phyloP scores from a whole-genome alignment of 495 filamentous ascomycete species.

The Penicillium egyptiacum region DNA sequence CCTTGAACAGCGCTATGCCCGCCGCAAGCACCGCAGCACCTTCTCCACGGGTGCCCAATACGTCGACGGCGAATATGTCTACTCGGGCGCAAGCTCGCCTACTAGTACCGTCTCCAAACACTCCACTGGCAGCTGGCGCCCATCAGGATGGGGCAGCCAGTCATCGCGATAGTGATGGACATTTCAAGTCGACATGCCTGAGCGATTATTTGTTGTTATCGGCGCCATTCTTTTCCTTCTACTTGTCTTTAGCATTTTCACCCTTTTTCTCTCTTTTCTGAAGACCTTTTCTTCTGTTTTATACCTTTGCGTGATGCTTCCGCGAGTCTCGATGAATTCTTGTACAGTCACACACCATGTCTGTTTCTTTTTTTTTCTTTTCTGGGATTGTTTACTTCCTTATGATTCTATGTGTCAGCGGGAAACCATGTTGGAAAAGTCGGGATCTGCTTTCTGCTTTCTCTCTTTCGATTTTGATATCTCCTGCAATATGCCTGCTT shows the following conservation, averaged over 20 bases:
- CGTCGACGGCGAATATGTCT: conserved; percentile 90
- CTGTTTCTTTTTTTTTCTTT: conserved; percentile 1
- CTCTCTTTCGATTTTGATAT: background rate
- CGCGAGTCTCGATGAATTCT: conserved; percentile 6
- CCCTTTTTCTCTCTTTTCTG: background rate
- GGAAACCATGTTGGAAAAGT: background rate
- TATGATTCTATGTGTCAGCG: conserved; percentile 4
- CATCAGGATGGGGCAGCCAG: conserved; percentile 34
- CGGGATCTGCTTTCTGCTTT: background rate
- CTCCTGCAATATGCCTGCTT: conserved; percentile 5
- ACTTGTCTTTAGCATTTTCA: conserved; percentile 12
- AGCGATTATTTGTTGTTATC: conserved; percentile 7
- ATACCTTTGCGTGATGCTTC: conserved; percentile 12
- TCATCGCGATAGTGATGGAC: conserved; percentile 32
- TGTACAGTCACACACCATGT: conserved; percentile 1
- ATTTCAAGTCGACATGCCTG: conserved; percentile 1
- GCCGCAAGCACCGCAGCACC: conserved; percentile 78
- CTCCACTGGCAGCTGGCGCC: conserved; percentile 45
- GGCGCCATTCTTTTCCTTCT: conserved; percentile 10
- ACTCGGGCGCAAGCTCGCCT: conserved; percentile 44
- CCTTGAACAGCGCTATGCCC: conserved; percentile 88
- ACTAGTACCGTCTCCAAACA: conserved; percentile 45
- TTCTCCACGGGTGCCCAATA: conserved; percentile 85
- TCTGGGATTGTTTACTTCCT: conserved; percentile 8
- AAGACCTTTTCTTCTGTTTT: background rate